Percentiles rank a stretch among this genome's conserved stretches.
phyloP scores from a whole-genome alignment of 2,329 filamentous ascomycete species.

The Aureobasidium subglaciale region DNA sequence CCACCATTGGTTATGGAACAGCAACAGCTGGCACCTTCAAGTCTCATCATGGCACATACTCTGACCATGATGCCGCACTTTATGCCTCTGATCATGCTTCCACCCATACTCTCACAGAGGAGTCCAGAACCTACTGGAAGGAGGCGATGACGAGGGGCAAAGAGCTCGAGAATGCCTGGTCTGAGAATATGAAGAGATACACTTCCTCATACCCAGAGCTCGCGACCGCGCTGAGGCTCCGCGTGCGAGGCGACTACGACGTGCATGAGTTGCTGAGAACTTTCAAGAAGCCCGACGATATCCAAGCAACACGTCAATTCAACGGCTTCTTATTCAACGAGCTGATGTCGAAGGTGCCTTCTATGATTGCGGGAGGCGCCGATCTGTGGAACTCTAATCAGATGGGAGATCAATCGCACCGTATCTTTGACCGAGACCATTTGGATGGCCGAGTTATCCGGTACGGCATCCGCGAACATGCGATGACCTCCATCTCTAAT shows the following conservation, averaged over 20 bases:
- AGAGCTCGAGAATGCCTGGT: constrained; percentile 34
- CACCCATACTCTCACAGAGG: constrained; percentile 6
- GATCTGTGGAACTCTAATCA: constrained; percentile 23
- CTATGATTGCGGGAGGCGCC: constrained; percentile 12
- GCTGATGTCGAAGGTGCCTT: background rate
- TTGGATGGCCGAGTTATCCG: constrained; percentile 43
- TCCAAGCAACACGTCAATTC: constrained; percentile 11
- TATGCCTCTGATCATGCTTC: background rate
- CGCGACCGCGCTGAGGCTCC: constrained; percentile 34
- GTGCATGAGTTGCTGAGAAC: background rate
- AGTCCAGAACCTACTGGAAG: background rate
- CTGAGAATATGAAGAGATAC: constrained; percentile 35
- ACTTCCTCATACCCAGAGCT: constrained; percentile 37
- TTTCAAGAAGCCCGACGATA: background rate
- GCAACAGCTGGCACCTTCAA: constrained; percentile 30
- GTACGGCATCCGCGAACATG: constrained; percentile 32
- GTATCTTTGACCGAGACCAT: constrained; percentile 1
- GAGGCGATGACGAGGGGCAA: background rate
- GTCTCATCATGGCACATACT: constrained; percentile 20
- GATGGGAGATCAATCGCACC: constrained; percentile 6
- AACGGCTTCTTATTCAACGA: constrained; percentile 9
- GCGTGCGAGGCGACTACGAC: background rate
- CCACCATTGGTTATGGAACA: constrained; percentile 49
- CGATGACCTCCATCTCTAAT: constrained; percentile 38
- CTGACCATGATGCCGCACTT: constrained; percentile 12